A percentile compares a stretch with the other conserved stretches of the same genome.
Conservation (phyloP, 805 yeast species). For the Wickerhamomyces rabaulensis region DNA sequence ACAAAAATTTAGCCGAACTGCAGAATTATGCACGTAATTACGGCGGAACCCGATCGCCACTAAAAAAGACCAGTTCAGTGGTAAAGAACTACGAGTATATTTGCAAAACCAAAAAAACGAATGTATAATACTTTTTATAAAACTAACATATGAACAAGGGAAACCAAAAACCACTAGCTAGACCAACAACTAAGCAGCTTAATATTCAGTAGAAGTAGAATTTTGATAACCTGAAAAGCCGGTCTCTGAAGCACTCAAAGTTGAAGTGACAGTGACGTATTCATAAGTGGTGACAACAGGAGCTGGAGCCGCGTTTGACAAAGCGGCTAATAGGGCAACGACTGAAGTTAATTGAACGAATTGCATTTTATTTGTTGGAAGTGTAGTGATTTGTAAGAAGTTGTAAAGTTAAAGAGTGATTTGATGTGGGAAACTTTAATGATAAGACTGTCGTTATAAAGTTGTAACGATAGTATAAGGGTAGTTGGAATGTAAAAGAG, state of each 20-base stretch:
- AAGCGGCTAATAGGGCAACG: neutral
- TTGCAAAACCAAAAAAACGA: neutral
- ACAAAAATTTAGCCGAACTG: neutral
- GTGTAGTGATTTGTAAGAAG: too few relatives aligned
- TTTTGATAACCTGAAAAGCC: neutral
- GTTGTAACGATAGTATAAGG: neutral
- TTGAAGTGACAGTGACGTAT: neutral
- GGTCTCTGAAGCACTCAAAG: neutral
- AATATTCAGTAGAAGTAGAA: neutral
- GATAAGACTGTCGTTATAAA: too few relatives aligned
- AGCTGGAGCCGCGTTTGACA: conserved; percentile 1
- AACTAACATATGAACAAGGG: neutral
- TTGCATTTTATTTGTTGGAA: neutral
- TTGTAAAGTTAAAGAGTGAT: neutral
- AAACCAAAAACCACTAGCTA: too few relatives aligned
- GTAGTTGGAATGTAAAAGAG: neutral
- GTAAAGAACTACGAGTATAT: too few relatives aligned
- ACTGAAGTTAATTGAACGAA: neutral
- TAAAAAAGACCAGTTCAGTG: too few relatives aligned
- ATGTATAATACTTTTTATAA: neutral
- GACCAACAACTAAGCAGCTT: neutral
- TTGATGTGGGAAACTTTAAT: neutral
- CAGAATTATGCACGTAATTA: neutral
- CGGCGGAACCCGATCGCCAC: neutral
- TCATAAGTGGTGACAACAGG: neutral